These are phyloP conservation scores for Taxillus chinensis DNA, from an alignment of 164 flowering plant genomes.

Conservation along the genomic window DNA sequence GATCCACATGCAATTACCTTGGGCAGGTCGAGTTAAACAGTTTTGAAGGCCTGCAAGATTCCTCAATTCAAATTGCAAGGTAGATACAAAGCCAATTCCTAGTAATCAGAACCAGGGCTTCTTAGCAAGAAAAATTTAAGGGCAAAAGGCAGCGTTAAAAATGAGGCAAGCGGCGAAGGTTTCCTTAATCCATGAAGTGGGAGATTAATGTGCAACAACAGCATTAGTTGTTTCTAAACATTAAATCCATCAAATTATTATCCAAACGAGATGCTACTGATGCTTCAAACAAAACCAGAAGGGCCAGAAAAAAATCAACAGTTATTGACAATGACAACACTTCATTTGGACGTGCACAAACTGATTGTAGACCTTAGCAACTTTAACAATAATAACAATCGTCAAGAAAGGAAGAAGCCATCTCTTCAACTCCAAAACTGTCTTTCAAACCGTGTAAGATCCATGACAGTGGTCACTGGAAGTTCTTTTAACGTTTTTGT, in stretches of 20 bases:
- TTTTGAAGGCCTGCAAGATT: conserved; percentile 14
- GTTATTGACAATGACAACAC: not conserved
- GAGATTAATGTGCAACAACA: not conserved
- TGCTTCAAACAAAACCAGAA: not conserved
- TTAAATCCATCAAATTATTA: not conserved
- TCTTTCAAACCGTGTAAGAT: not conserved
- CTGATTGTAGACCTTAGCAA: not conserved
- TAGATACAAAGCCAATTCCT: conserved; percentile 3
- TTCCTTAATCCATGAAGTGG: conserved; percentile 1
- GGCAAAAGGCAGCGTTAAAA: not conserved
- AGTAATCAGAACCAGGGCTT: conserved; percentile 10
- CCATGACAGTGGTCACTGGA: not conserved
- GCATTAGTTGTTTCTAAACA: not conserved
- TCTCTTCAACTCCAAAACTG: not conserved
- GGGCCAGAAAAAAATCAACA: conserved; percentile 4
- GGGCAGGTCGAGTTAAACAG: conserved; percentile 14
- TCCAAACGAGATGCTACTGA: not conserved
- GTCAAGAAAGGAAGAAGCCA: not conserved
- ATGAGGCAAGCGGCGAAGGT: not conserved
- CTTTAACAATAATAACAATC: not conserved
- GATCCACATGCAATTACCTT: conserved; percentile 19
- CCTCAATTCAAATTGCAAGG: conserved; percentile 8
- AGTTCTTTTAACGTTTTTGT: not conserved
- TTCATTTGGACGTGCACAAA: not conserved
- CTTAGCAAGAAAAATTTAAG: conserved; percentile 11